Evolutionary conservation across 2,329 filamentous ascomycete species (phyloP).

Genomic region (Fusarium sulawesiense): DNA sequence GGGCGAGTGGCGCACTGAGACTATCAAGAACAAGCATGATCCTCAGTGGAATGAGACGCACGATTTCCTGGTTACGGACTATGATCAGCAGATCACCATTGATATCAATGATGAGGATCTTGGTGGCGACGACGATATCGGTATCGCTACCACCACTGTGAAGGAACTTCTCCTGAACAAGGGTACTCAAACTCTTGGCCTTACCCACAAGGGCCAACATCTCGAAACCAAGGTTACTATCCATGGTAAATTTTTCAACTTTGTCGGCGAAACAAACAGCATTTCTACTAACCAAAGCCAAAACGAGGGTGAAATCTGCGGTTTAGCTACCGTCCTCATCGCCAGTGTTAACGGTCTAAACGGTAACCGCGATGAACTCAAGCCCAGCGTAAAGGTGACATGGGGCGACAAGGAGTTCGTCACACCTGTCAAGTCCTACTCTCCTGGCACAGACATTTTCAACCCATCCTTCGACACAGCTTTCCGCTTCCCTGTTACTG

Average conservation of each 20-base stretch:
- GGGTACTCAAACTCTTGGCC: conserved; percentile 35
- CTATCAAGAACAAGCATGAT: conserved; percentile 43
- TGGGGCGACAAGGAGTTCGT: conserved; percentile 43
- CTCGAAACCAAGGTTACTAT: conserved; percentile 37
- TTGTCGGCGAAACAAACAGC: conserved; percentile 35
- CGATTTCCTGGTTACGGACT: conserved; percentile 44
- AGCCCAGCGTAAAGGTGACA: conserved; percentile 41
- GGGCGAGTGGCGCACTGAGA: conserved; percentile 42
- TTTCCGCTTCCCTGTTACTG: conserved; percentile 41
- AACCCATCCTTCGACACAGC: conserved; percentile 43
- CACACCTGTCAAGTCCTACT: conserved; percentile 40
- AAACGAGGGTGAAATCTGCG: conserved; percentile 41
- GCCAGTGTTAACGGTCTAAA: conserved; percentile 31
- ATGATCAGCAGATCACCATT: conserved; percentile 40
- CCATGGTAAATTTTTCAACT: conserved; percentile 41
- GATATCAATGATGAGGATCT: conserved; percentile 42
- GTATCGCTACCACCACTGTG: conserved; percentile 37
- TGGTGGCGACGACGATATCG: conserved; percentile 42
- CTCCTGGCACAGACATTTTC: conserved; percentile 43
- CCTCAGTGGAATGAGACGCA: conserved; percentile 45
- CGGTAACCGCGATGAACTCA: conserved; percentile 44
- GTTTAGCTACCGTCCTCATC: conserved; percentile 41
- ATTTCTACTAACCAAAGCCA: conserved; percentile 27
- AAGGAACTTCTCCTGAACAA: conserved; percentile 39
- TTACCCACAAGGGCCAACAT: conserved; percentile 39